Percentiles rank a stretch among this genome's conserved stretches.
These are phyloP conservation scores for Reticulascus tulasneorum DNA, from an alignment of 2,329 filamentous ascomycete genomes.

Conservation along the genomic window DNA sequence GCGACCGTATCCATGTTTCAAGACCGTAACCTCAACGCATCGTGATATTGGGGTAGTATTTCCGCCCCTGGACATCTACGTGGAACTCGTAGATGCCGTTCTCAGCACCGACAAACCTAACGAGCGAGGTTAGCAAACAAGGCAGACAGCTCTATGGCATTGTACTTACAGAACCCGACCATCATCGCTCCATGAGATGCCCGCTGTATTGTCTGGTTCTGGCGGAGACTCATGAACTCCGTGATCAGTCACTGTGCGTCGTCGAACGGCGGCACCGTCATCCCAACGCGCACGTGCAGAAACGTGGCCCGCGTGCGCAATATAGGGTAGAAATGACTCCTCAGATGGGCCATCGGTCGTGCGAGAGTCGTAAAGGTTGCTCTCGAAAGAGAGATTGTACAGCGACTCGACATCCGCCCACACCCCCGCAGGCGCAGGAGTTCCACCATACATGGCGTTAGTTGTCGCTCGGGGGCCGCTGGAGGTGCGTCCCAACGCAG, in stretches of 20 bases:
- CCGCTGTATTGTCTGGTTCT: conserved; percentile 55
- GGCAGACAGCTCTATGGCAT: not conserved
- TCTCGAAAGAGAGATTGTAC: conserved; percentile 31
- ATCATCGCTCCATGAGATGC: conserved; percentile 59
- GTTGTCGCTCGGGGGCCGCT: conserved; percentile 4
- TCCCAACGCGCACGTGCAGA: conserved; percentile 23
- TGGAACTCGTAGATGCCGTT: conserved; percentile 74
- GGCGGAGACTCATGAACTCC: conserved; percentile 39
- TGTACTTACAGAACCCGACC: conserved; percentile 56
- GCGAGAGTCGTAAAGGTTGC: conserved; percentile 20
- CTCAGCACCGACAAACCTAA: conserved; percentile 60
- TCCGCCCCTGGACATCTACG: conserved; percentile 60
- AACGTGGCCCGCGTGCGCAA: too few relatives aligned
- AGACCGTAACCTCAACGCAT: conserved; percentile 45
- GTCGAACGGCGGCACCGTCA: conserved; percentile 23
- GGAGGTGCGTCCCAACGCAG: conserved; percentile 1
- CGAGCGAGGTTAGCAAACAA: not conserved
- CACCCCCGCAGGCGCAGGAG: too few relatives aligned
- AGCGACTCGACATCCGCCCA: conserved; percentile 41
- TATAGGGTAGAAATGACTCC: conserved; percentile 33
- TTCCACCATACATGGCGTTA: conserved; percentile 17
- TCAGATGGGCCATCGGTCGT: conserved; percentile 31
- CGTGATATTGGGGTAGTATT: conserved; percentile 51
- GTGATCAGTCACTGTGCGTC: conserved; percentile 27
- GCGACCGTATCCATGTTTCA: too few relatives aligned